Conservation (phyloP, 1,284 basidiomycete species). For the Tilletiopsis washingtonensis region DNA sequence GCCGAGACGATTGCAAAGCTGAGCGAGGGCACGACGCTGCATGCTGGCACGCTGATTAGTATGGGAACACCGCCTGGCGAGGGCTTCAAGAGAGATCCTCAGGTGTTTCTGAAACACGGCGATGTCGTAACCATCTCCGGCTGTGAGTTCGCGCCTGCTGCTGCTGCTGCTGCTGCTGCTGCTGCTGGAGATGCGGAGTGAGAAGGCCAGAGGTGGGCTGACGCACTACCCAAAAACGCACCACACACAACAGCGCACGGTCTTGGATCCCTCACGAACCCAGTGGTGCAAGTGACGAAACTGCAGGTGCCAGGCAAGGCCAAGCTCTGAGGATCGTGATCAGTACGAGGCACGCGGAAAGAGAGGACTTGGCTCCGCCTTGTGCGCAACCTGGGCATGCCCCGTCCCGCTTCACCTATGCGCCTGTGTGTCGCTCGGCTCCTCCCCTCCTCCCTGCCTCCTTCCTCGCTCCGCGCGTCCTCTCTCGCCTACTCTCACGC, state of each 20-base stretch:
- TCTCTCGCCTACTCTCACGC: too few species aligned
- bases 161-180: too few species aligned
- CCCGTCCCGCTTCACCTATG: too few species aligned
- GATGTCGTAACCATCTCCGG: conserved; percentile 62
- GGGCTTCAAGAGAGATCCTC: conserved; percentile 65
- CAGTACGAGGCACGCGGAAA: too few species aligned
- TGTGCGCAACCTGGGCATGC: too few species aligned
- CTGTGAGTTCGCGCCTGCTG: too few species aligned
- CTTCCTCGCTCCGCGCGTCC: too few species aligned
- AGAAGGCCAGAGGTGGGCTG: background rate
- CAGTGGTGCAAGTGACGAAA: conserved; percentile 59
- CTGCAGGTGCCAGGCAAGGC: conserved; percentile 43
- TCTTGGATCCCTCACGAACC: conserved; percentile 63
- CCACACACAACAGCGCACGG: conserved; percentile 10
- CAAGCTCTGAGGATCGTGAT: conserved; percentile 53
- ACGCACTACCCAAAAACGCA: background rate
- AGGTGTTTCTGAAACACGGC: conserved; percentile 64
- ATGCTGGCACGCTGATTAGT: conserved; percentile 70
- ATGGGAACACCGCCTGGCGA: conserved; percentile 56
- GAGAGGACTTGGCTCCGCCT: too few species aligned
- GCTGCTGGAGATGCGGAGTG: background rate
- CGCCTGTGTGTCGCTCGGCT: too few species aligned
- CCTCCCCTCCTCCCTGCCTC: too few species aligned
- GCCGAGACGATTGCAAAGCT: conserved; percentile 26
- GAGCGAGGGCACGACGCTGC: conserved; percentile 59